Percentiles rank a stretch among this genome's conserved stretches.
Conservation (phyloP, 2,329 filamentous ascomycete genomes). For the Byssochlamys sp. region DNA sequence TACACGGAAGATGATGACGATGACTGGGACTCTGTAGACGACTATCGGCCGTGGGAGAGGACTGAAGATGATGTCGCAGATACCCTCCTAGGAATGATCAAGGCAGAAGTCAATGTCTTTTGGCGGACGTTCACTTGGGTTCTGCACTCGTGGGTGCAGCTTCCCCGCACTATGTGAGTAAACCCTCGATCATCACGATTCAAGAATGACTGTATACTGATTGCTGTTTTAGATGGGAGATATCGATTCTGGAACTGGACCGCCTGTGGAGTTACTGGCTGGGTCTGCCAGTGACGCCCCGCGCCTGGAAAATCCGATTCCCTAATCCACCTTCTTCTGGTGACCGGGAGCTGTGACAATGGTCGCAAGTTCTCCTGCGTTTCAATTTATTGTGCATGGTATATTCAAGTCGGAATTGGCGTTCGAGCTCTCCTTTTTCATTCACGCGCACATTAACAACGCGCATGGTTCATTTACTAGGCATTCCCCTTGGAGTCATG, state of each 20-base stretch:
- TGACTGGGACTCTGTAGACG: slow-evolving; percentile 35
- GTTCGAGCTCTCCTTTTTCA: not conserved
- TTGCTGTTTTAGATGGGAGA: slow-evolving; percentile 34
- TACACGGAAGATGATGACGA: slow-evolving; percentile 34
- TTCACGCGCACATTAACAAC: not conserved
- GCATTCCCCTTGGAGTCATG: not conserved
- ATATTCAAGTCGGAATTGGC: not conserved
- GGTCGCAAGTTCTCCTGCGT: not conserved
- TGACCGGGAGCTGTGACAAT: slow-evolving; percentile 28
- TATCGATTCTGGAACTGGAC: slow-evolving; percentile 44
- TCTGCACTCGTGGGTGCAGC: slow-evolving; percentile 56
- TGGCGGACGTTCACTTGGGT: slow-evolving; percentile 57
- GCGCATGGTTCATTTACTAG: not conserved
- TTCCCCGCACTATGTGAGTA: slow-evolving; percentile 63
- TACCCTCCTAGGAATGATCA: slow-evolving; percentile 49
- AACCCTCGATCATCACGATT: not conserved
- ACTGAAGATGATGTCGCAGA: slow-evolving; percentile 24
- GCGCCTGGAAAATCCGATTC: slow-evolving; percentile 46
- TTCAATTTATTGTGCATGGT: not conserved
- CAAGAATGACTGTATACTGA: not conserved
- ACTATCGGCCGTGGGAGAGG: slow-evolving; percentile 24
- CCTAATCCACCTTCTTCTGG: slow-evolving; percentile 30
- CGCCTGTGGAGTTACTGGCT: slow-evolving; percentile 55
- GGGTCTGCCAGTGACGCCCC: slow-evolving; percentile 49
- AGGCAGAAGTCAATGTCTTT: slow-evolving; percentile 55